These are phyloP conservation scores for Fusarium pseudonygamai DNA, from an alignment of 2,329 filamentous ascomycete genomes.

Conservation along the genomic window DNA sequence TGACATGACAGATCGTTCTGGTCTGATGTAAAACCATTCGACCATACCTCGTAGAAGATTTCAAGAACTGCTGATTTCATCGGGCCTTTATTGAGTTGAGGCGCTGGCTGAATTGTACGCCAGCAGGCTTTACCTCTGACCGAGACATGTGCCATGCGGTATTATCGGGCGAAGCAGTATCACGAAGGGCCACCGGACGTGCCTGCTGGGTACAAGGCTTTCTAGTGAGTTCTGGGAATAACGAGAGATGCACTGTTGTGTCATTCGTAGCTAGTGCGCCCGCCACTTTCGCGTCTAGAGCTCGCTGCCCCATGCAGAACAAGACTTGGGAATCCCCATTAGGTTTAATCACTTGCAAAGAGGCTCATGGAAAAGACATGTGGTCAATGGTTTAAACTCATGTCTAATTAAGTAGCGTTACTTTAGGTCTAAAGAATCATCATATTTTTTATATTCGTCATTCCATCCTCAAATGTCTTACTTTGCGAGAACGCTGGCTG, in stretches of 20 bases:
- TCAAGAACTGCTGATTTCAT: not conserved
- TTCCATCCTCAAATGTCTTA: not conserved
- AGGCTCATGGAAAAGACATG: rapidly evolving
- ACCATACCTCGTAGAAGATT: not conserved
- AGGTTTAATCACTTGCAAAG: not conserved
- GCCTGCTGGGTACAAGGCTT: not conserved
- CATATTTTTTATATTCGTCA: rapidly evolving
- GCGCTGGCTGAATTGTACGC: not conserved
- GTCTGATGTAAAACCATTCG: slow-evolving; percentile 3
- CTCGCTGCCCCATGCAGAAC: not conserved
- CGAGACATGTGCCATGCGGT: not conserved
- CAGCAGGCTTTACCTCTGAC: not conserved
- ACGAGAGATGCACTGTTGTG: too few species aligned
- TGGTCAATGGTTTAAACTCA: rapidly evolving
- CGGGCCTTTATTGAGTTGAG: not conserved
- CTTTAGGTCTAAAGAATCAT: not conserved
- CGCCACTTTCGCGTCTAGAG: not conserved
- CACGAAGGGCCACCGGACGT: rapidly evolving
- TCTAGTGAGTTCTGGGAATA: not conserved
- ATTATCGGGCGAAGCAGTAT: not conserved
- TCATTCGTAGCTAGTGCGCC: not conserved
- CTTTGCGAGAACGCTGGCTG: not conserved
- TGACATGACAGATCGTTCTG: slow-evolving; percentile 15
- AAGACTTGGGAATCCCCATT: not conserved
- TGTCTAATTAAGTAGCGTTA: not conserved